Conservation (phyloP, 192 early-diverging fungal species). For the Coemansia asiatica region DNA sequence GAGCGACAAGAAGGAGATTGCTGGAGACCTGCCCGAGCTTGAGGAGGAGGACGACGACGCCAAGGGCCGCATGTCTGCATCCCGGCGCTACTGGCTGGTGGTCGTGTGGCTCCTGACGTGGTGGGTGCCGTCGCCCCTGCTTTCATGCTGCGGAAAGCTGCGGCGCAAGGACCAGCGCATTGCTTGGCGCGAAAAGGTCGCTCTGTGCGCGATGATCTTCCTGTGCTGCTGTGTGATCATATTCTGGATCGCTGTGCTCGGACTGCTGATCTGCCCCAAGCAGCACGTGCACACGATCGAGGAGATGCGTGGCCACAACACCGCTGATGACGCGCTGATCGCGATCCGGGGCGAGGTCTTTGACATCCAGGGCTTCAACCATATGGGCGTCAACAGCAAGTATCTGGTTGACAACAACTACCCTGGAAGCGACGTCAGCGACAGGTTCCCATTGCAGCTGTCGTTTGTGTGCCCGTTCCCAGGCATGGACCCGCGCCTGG, state of each 20-base stretch:
- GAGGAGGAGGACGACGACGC: constrained; percentile 58
- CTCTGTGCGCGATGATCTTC: constrained; percentile 80
- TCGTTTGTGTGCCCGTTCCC: constrained; percentile 59
- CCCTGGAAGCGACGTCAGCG: constrained; percentile 65
- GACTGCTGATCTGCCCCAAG: constrained; percentile 70
- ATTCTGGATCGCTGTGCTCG: constrained; percentile 80
- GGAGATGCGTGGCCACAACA: constrained; percentile 66
- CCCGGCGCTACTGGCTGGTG: constrained; percentile 73
- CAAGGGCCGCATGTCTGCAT: constrained; percentile 26
- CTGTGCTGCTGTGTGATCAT: constrained; percentile 75
- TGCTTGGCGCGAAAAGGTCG: constrained; percentile 97
- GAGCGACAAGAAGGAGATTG: constrained; percentile 46
- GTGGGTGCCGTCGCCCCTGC: constrained; percentile 76
- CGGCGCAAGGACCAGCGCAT: constrained; percentile 73
- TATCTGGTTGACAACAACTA: constrained; percentile 60
- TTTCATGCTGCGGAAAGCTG: constrained; percentile 76
- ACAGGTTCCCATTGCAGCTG: constrained; percentile 70
- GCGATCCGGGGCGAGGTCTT: constrained; percentile 81
- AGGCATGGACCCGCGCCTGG: constrained; percentile 56
- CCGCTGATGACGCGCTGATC: constrained; percentile 59
- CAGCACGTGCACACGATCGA: constrained; percentile 67
- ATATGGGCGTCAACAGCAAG: constrained; percentile 55
- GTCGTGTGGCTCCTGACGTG: constrained; percentile 70
- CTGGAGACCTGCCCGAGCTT: constrained; percentile 28
- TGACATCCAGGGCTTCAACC: constrained; percentile 67